These are phyloP conservation scores for Taphrina deformans DNA, from an alignment of 1,139 yeast genomes.

Conservation along the genomic window DNA sequence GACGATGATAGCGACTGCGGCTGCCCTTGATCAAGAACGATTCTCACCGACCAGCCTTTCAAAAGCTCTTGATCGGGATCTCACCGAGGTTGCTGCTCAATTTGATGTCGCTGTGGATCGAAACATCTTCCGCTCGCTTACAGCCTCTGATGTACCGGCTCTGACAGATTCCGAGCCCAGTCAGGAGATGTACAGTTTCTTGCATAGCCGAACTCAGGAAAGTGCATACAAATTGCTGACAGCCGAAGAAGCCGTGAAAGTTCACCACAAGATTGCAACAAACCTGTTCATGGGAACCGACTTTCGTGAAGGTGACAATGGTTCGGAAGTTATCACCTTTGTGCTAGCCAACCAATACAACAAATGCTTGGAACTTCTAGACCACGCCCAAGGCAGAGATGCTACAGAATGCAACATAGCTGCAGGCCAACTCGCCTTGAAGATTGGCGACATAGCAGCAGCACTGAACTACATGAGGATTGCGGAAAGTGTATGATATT, in stretches of 20 bases:
- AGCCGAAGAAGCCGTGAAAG: neutral
- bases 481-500: neutral
- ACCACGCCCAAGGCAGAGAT: neutral
- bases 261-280: constrained; percentile 9
- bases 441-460: neutral
- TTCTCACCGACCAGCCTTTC: neutral
- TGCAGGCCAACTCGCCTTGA: constrained; percentile 1
- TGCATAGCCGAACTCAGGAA: constrained; percentile 11
- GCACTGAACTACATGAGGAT: neutral
- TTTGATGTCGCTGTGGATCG: constrained; percentile 5
- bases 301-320: neutral
- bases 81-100: neutral
- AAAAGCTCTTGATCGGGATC: neutral
- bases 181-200: neutral
- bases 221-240: constrained; percentile 1
- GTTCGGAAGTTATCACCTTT: neutral
- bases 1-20: constrained; percentile 2
- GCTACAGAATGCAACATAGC: constrained; percentile 1
- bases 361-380: neutral
- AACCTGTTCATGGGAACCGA: neutral
- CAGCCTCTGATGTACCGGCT: neutral
- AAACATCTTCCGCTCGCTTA: neutral
- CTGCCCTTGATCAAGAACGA: constrained; percentile 3
- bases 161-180: neutral
- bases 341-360: constrained; percentile 8